These are phyloP conservation scores for Podaxis carcinomalis DNA, from an alignment of 768 basidiomycete genomes.

Conservation along the genomic window DNA sequence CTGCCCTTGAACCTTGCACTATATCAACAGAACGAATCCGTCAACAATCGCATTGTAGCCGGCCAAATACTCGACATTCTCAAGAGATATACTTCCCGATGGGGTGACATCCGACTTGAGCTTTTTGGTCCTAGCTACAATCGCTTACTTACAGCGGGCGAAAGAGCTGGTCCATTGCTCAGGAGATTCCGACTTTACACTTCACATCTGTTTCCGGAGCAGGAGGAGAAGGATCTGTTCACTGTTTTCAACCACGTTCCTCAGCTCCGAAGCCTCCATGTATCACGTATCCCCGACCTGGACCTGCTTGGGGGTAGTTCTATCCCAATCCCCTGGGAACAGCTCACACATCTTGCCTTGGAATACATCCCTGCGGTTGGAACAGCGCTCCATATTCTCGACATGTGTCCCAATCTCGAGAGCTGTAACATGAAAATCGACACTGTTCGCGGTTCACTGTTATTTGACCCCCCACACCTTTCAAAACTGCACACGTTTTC, in stretches of 20 bases:
- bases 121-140: slow-evolving; percentile 27
- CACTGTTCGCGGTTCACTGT: slow-evolving; percentile 19
- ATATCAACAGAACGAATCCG: slow-evolving; percentile 29
- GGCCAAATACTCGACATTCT: slow-evolving; percentile 27
- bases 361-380: slow-evolving; percentile 24
- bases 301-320: slow-evolving; percentile 20
- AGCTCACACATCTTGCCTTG: slow-evolving; percentile 22
- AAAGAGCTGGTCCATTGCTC: slow-evolving; percentile 24
- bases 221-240: slow-evolving; percentile 27
- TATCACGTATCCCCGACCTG: slow-evolving; percentile 28
- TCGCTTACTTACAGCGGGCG: slow-evolving; percentile 17
- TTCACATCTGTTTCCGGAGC: slow-evolving; percentile 22
- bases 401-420: slow-evolving; percentile 23
- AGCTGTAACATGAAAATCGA: slow-evolving; percentile 26
- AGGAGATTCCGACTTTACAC: slow-evolving; percentile 25
- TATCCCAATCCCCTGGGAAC: slow-evolving; percentile 27
- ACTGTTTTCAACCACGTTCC: slow-evolving; percentile 26
- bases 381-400: slow-evolving; percentile 25
- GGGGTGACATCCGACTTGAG: slow-evolving; percentile 27
- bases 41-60: slow-evolving; percentile 22
- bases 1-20: slow-evolving; percentile 28
- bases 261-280: slow-evolving; percentile 23
- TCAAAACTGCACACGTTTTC: slow-evolving; percentile 23
- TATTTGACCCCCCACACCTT: slow-evolving; percentile 19
- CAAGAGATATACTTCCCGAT: slow-evolving; percentile 24